Evolutionary conservation across 1,284 basidiomycete species (phyloP), one percentile per base, ranked within the genome.

Genomic region (Coniferiporia sulphurascens): DNA sequence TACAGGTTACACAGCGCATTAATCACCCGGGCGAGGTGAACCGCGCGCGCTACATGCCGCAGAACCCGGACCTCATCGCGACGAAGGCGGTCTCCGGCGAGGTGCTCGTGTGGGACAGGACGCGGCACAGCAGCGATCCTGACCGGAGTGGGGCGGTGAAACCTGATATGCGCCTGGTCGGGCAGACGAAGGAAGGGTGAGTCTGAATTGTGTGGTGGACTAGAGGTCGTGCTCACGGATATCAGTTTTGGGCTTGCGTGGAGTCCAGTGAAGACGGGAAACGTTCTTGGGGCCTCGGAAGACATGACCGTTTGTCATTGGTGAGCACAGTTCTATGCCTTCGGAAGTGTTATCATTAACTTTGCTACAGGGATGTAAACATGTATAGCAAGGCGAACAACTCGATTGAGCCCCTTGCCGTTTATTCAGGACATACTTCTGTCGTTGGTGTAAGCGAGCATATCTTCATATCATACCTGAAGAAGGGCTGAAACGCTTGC

Each of bases 21-120:
- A 95, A 95, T 72, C 97, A 99, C 73, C 84, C 85, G 8, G 95
- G 95, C 53, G 97, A 99, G 73, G 93, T 99, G 68, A 99, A 99
- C 74, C 80, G 95, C 43, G 97, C 97, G 59, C 83, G 97, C 49
- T 99, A 99, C 73, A 98, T 98, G 93, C 97, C 97, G 13, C 96
- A 98, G 74, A 99, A 99, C 70, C 91, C 93, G 5, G 93, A 99
- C 73, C 74, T 99, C 65, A 93, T 99, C 64, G 97, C 97, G 1
- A 99, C 96, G 8, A 96, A 98, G 68, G 80, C 94, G 9, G 85
- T 96, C 7, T 85, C 83, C 4, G 97, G 97, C 13, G 92, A 96
- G 65, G 93, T 98, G 9, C 81, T 91, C 64, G 77, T 99, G 41
- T 99, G 99, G 74, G 97, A 99, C 75, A 79, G 97, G 60, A 99